A percentile compares a stretch with the other conserved stretches of the same genome.
These are phyloP conservation scores for Leishmania tarentolae DNA, from an alignment of 208 protist genomes.

Conservation along the genomic window DNA sequence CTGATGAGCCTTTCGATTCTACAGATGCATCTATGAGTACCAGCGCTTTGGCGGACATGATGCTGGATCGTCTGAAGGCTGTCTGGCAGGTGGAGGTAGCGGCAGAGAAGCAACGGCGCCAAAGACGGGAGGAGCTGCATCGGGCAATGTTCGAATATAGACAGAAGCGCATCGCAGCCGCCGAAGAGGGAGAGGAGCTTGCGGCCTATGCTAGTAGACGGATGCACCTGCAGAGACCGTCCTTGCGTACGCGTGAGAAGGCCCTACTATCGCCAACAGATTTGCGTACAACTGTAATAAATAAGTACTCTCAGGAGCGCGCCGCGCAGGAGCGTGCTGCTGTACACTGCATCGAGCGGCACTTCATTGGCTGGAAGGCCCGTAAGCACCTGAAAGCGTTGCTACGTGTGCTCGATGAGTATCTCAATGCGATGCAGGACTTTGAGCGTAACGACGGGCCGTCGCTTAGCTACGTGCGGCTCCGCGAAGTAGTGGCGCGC, in stretches of 20 bases:
- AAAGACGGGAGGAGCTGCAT: slow-evolving; percentile 29
- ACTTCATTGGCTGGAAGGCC: slow-evolving; percentile 9
- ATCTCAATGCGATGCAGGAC: slow-evolving; percentile 15
- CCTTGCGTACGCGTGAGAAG: background rate
- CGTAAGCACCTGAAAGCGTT: slow-evolving; percentile 15
- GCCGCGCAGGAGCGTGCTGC: slow-evolving; percentile 19
- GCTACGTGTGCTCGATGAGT: slow-evolving; percentile 23
- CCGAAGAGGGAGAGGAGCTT: slow-evolving; percentile 39
- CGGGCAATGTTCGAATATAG: slow-evolving; percentile 46
- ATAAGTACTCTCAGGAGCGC: slow-evolving; percentile 5
- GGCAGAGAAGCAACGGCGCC: slow-evolving; percentile 16
- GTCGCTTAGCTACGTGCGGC: slow-evolving; percentile 6
- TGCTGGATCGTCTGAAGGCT: slow-evolving; percentile 18
- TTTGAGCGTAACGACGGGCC: slow-evolving; percentile 15
- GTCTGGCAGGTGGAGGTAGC: slow-evolving; percentile 26
- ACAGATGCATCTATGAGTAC: background rate
- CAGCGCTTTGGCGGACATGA: background rate
- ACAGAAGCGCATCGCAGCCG: slow-evolving; percentile 48
- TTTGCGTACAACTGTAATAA: background rate
- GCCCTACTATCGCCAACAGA: background rate
- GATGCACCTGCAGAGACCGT: slow-evolving; percentile 9
- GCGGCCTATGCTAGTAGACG: slow-evolving; percentile 22
- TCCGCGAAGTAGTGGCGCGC: slow-evolving; percentile 10
- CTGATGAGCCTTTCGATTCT: no score
- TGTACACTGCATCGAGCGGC: slow-evolving; percentile 11